Percentiles rank a stretch among this genome's conserved stretches.
Evolutionary conservation across 306 rosid genomes (phyloP).

Genomic region (Herpetospermum pedunculosum): DNA sequence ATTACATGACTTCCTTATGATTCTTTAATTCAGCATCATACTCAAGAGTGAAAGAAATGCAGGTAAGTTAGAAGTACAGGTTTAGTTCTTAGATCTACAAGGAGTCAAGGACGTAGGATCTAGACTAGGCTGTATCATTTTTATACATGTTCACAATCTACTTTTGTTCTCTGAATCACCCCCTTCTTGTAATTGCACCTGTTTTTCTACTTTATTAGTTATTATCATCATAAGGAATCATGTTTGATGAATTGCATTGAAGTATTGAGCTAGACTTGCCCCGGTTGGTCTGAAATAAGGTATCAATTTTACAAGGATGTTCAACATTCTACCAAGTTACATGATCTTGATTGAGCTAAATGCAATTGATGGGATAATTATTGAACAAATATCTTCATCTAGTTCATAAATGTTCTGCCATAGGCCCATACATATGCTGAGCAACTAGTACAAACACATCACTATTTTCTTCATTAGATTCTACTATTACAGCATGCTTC

Average conservation of each 20-base stretch:
- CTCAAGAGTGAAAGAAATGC: not conserved
- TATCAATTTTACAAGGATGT: not conserved
- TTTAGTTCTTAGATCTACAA: not conserved
- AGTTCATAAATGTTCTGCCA: not conserved
- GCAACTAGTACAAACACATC: not conserved
- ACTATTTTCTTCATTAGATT: not conserved
- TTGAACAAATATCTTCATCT: not conserved
- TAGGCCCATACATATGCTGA: not conserved
- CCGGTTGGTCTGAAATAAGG: not conserved
- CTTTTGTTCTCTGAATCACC: not conserved
- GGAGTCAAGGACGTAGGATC: not conserved
- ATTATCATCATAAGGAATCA: not conserved
- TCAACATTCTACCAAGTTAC: not conserved
- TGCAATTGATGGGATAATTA: not conserved
- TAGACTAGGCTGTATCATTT: not conserved
- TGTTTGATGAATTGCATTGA: not conserved
- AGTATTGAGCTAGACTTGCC: not conserved
- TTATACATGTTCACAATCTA: not conserved
- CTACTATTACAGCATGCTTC: not conserved
- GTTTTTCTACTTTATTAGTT: not conserved
- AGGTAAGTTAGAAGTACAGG: too few species aligned
- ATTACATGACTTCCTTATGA: not conserved
- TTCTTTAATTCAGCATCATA: not conserved
- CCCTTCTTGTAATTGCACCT: not conserved
- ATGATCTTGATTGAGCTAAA: not conserved